Evolutionary conservation across 148 eudicot genomes (phyloP).

Genomic region (Chenopodium quinoa): DNA sequence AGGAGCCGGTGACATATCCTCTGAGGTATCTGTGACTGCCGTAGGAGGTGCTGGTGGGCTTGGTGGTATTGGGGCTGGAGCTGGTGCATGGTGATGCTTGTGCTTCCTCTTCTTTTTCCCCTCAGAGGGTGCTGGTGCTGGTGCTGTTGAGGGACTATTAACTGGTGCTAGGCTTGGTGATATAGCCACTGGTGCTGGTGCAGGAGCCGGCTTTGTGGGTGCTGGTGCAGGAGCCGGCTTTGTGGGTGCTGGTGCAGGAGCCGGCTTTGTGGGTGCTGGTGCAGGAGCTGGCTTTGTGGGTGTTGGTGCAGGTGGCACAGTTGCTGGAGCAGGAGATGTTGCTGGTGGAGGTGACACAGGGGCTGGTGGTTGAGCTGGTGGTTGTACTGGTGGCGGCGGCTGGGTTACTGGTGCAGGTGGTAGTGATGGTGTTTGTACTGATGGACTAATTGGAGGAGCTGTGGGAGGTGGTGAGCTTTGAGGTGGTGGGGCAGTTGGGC

Average conservation of each 20-base stretch:
- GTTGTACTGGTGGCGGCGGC: slow-evolving; percentile 33
- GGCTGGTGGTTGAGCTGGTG: slow-evolving; percentile 30
- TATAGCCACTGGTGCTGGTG: slow-evolving; percentile 14
- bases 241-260: slow-evolving; percentile 29
- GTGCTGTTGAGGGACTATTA: slow-evolving; percentile 35
- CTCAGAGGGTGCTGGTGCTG: slow-evolving; percentile 59
- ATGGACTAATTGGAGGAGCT: slow-evolving; percentile 23
- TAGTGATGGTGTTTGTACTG: slow-evolving; percentile 18
- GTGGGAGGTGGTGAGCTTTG: slow-evolving; percentile 31
- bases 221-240: slow-evolving; percentile 17
- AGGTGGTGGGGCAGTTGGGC: slow-evolving; percentile 27
- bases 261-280: slow-evolving; percentile 21
- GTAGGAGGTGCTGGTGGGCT: slow-evolving; percentile 91
- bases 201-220: slow-evolving; percentile 21
- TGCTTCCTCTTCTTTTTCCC: slow-evolving; percentile 61
- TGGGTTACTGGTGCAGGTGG: slow-evolving; percentile 31
- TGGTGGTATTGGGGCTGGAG: slow-evolving; percentile 65
- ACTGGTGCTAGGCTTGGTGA: slow-evolving; percentile 32
- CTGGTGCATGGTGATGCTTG: slow-evolving; percentile 53
- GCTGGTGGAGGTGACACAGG: slow-evolving; percentile 35
- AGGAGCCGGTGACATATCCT: slow-evolving; percentile 69
- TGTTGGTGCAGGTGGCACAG: slow-evolving; percentile 26
- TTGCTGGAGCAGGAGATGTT: slow-evolving; percentile 26
- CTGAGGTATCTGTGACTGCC: slow-evolving; percentile 29
- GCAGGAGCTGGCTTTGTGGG: slow-evolving; percentile 16